phyloP scores from a whole-genome alignment of 177 flowering plant genomes.

The Vitis hybrid region DNA sequence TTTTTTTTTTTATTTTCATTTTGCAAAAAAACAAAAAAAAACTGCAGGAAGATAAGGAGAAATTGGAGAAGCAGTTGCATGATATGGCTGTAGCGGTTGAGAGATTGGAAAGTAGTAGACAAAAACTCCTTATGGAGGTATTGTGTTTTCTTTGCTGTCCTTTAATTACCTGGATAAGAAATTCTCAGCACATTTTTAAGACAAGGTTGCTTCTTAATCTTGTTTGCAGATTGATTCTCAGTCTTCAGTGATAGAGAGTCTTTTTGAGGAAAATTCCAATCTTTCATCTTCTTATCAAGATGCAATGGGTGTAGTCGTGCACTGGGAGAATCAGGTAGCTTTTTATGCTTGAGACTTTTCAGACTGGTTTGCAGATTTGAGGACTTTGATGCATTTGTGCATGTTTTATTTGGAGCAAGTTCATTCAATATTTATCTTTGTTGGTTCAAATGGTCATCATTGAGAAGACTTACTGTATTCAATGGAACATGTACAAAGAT shows the following conservation, averaged over 20 bases:
- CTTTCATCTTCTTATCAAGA: conserved; percentile 76
- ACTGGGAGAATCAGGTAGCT: conserved; percentile 93
- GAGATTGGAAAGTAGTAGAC: conserved; percentile 87
- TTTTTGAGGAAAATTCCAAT: conserved; percentile 86
- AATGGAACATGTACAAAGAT: too few relatives aligned
- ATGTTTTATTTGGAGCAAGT: neutral
- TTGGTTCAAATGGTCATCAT: too few relatives aligned
- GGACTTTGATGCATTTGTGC: neutral
- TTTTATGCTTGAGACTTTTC: neutral
- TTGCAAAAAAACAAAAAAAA: too few relatives aligned
- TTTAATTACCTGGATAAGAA: neutral
- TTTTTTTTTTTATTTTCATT: neutral
- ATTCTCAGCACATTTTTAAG: conserved; percentile 12
- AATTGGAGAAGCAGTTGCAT: conserved; percentile 89
- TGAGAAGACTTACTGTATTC: too few relatives aligned
- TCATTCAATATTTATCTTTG: too few relatives aligned
- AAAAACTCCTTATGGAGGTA: conserved; percentile 91
- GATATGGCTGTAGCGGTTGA: conserved; percentile 93
- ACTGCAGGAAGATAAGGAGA: conserved; percentile 84
- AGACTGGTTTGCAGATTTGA: neutral
- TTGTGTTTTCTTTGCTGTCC: neutral
- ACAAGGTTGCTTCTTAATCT: conserved; percentile 5
- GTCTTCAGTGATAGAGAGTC: conserved; percentile 90
- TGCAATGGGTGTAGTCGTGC: conserved; percentile 47
- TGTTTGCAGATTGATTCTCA: conserved; percentile 85